These are phyloP conservation scores for Verbena officinalis DNA, from an alignment of 257 asterid genomes.

Conservation along the genomic window DNA sequence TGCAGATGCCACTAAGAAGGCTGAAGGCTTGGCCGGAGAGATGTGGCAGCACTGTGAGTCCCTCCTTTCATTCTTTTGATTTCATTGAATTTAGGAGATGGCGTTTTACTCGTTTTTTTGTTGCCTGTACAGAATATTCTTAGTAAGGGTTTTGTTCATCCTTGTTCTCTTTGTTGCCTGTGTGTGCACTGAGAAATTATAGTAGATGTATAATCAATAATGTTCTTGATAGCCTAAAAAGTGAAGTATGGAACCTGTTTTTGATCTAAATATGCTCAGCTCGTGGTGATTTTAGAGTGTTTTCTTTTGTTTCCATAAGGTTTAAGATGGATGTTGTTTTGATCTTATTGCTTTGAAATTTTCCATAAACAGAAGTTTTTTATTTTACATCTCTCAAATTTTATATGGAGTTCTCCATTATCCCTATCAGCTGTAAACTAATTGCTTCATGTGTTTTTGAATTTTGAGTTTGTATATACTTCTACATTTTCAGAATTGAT, in stretches of 20 bases:
- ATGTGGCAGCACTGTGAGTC: slow-evolving; percentile 94
- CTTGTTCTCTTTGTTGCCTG: neutral
- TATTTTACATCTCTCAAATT: neutral
- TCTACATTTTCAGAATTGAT: neutral
- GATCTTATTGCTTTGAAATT: neutral
- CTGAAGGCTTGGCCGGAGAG: slow-evolving; percentile 85
- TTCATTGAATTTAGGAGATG: neutral
- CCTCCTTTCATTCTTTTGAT: neutral
- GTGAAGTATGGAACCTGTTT: neutral
- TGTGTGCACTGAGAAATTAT: neutral
- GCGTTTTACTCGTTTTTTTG: neutral
- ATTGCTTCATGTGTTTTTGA: neutral
- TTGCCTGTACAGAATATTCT: neutral
- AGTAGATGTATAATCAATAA: neutral
- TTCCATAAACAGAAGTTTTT: neutral
- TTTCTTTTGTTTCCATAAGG: neutral
- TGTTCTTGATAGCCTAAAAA: neutral
- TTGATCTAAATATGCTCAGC: neutral
- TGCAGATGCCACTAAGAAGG: slow-evolving; percentile 79
- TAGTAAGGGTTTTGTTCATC: neutral
- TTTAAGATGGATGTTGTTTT: neutral
- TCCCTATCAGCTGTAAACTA: neutral
- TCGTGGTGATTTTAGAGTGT: neutral
- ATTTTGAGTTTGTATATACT: neutral
- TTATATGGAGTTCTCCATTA: neutral